Conservation (phyloP, 768 basidiomycete genomes). For the Xerocomus potaroensis region DNA sequence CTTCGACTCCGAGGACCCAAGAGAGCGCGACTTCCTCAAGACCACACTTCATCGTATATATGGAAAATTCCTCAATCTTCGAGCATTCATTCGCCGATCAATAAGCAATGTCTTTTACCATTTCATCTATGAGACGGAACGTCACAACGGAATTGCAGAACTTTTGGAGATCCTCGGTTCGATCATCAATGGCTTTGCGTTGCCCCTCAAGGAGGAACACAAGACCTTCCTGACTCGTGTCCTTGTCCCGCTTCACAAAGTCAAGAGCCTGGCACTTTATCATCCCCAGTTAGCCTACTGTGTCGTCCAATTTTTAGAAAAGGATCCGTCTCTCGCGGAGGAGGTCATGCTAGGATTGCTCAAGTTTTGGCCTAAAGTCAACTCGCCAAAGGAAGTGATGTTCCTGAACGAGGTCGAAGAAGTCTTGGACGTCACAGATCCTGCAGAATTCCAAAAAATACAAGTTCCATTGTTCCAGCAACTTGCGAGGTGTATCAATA, state of each 20-base stretch:
- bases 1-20: conserved; percentile 97
- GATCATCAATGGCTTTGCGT: conserved; percentile 98
- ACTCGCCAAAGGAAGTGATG: conserved; percentile 99
- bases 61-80: conserved; percentile 97
- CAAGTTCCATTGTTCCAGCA: conserved; percentile 91
- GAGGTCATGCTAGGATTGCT: conserved; percentile 96
- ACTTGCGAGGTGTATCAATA: conserved; percentile 94
- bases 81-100: conserved; percentile 96
- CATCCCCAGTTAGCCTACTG: conserved; percentile 99
- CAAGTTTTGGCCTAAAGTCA: conserved; percentile 98
- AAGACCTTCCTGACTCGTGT: conserved; percentile 94
- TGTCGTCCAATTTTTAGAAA: conserved; percentile 97
- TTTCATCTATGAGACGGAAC: conserved; percentile 97
- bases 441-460: conserved; percentile 93
- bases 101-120: conserved; percentile 99
- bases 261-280: conserved; percentile 94
- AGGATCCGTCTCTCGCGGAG: conserved; percentile 87
- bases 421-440: conserved; percentile 96
- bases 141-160: conserved; percentile 99
- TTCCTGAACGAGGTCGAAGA: conserved; percentile 99
- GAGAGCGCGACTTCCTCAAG: conserved; percentile 98
- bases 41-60: conserved; percentile 99
- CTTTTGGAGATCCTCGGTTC: conserved; percentile 96
- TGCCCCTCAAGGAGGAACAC: conserved; percentile 98
- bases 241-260: conserved; percentile 95